phyloP scores from a whole-genome alignment of 371 early-diverging fungal species.

The Batkoa obscura region DNA sequence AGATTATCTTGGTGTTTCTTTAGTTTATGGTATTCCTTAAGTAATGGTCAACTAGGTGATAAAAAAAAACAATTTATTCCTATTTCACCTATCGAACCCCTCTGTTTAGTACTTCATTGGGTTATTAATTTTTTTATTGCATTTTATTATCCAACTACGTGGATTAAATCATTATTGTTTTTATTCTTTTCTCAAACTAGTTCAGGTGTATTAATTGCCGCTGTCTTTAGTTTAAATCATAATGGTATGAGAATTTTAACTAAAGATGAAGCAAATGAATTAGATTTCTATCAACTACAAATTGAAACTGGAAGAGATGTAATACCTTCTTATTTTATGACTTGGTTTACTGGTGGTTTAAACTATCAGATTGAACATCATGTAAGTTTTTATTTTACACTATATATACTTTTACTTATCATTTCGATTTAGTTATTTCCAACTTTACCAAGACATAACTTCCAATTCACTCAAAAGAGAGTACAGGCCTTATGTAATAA shows the following conservation, averaged over 20 bases:
- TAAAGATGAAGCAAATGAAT: conserved; percentile 37
- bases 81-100: conserved; percentile 26
- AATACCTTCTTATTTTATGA: conserved; percentile 25
- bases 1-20: conserved; percentile 57
- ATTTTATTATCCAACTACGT: conserved; percentile 23
- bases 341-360: conserved; percentile 73
- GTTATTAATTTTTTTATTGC: conserved; percentile 34
- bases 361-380: conserved; percentile 73
- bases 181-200: conserved; percentile 43
- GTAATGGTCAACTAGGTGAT: conserved; percentile 28
- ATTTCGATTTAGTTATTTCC: conserved; percentile 46
- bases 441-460: conserved; percentile 56
- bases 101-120: conserved; percentile 46
- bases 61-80: conserved; percentile 21
- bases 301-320: conserved; percentile 71
- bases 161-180: conserved; percentile 35
- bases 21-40: conserved; percentile 34
- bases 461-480: conserved; percentile 36
- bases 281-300: conserved; percentile 62
- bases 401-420: not conserved
- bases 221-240: conserved; percentile 72
- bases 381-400: conserved; percentile 12
- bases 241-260: conserved; percentile 74
- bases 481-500: conserved; percentile 50
- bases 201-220: conserved; percentile 54